phyloP scores from a whole-genome alignment of 2,329 filamentous ascomycete species.

The Alternaria sp. region DNA sequence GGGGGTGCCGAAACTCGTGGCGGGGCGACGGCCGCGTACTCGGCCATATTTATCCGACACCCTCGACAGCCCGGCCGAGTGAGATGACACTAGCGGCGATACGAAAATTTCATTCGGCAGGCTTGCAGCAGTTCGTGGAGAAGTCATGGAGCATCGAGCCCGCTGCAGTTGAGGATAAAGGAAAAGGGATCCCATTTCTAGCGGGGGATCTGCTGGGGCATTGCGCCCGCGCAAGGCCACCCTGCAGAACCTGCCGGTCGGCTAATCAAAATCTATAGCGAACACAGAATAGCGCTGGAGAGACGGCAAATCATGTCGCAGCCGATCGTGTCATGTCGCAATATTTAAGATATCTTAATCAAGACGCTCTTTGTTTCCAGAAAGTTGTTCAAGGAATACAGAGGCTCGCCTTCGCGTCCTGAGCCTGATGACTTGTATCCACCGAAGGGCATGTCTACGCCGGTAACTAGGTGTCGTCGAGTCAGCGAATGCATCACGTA shows the following conservation, averaged over 20 bases:
- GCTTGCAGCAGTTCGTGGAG: constrained; percentile 15
- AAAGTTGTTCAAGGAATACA: constrained; percentile 41
- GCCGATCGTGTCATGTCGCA: constrained; percentile 9
- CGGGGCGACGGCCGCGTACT: constrained; percentile 26
- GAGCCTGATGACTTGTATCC: constrained; percentile 49
- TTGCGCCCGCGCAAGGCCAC: constrained; percentile 7
- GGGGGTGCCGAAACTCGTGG: constrained; percentile 19
- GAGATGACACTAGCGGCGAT: constrained; percentile 8
- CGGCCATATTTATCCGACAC: constrained; percentile 33
- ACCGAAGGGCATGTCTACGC: constrained; percentile 50
- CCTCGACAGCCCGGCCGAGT: constrained; percentile 9
- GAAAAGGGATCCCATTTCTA: constrained; percentile 13
- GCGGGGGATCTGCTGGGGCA: constrained; percentile 18
- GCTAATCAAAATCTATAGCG: constrained; percentile 17
- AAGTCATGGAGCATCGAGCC: constrained; percentile 16
- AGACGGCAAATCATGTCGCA: constrained; percentile 3
- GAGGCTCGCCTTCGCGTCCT: constrained; percentile 44
- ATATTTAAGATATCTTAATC: constrained; percentile 33
- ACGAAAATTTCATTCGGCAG: constrained; percentile 30
- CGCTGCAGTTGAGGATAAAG: constrained; percentile 13
- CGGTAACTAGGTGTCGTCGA: not conserved
- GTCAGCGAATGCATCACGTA: not conserved
- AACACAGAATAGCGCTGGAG: constrained; percentile 11
- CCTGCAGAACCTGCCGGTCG: constrained; percentile 18
- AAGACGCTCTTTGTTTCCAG: constrained; percentile 44